Base-by-base conservation (phyloP, 208 protist species). In the Trypanosoma boissoni region DNA sequence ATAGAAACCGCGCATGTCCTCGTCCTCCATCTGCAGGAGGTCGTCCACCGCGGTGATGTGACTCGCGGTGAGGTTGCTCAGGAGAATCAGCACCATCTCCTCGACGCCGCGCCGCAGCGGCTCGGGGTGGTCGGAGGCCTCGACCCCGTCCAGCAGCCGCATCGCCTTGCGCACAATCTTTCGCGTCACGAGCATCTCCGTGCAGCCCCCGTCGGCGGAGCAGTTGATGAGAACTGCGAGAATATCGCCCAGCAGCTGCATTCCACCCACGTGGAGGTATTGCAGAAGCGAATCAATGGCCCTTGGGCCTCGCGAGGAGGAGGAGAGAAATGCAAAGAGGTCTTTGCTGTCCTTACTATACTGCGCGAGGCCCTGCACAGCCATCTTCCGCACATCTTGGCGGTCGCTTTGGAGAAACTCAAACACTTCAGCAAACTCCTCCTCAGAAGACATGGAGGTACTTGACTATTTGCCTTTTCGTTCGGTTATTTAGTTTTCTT, bases 311-410 rank as follows among this genome's bases (percentile, higher is more conserved):
- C 77, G 64, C 29, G 34, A 16, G 0, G 72, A 32, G 14, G 76
- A 76, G 3, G 72, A 56, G 23, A 94, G 45, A 52, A 86, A 88
- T 0, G 32, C 26, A 43, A 63, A 83, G 24, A 94, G 70, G 3
- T 74, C 63, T 8, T 36, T 42, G 58, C 86, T 89, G 64, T 91
- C 83, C 54, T 86, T 88, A 70, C 87, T 94, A 57, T 88, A 78
- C 55, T 74, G 56, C 0, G 87, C 83, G 28, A 94, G 71, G 28
- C 83, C 83, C 20, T 80, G 80, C 20, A 88, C 68, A 0, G 87
- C 83, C 76, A 91, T 85, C 67, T 91, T 89, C 16, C 83, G 87
- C 16, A 94, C 78, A 68, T 94, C 87, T 43, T 94, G 80, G 2
- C 87, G 74, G 26, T 83, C 76, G 52, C 80, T 80, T 0, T 29